Conservation (phyloP, 2,329 filamentous ascomycete species). For the Cytospora piceicola region DNA sequence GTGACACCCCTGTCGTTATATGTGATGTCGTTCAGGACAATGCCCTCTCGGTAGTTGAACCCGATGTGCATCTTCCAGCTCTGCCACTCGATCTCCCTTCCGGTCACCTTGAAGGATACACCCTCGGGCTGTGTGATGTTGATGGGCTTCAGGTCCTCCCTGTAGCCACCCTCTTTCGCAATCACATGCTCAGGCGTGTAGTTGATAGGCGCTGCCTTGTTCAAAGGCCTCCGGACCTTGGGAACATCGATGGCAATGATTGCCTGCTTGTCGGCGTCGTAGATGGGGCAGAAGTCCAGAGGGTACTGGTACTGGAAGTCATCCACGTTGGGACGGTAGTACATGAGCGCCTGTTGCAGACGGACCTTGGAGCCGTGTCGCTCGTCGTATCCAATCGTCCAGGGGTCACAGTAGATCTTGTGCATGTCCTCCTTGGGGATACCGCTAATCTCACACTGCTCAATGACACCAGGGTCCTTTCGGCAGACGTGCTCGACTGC, state of each 20-base stretch:
- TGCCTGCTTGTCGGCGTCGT: constrained; percentile 75
- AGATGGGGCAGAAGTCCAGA: constrained; percentile 93
- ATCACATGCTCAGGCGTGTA: constrained; percentile 73
- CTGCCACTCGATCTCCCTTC: constrained; percentile 80
- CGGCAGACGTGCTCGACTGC: constrained; percentile 76
- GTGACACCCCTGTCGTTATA: constrained; percentile 82
- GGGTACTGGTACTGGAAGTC: constrained; percentile 91
- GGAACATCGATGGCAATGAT: constrained; percentile 87
- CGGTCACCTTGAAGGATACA: constrained; percentile 80
- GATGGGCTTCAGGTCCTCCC: constrained; percentile 78
- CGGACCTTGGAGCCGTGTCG: constrained; percentile 78
- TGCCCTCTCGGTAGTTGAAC: constrained; percentile 93
- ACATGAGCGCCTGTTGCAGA: constrained; percentile 93
- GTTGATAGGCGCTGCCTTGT: constrained; percentile 72
- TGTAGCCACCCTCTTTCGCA: constrained; percentile 73
- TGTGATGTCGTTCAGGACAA: constrained; percentile 87
- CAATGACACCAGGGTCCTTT: constrained; percentile 82
- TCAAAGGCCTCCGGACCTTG: constrained; percentile 74
- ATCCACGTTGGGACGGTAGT: constrained; percentile 84
- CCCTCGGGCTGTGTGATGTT: constrained; percentile 78
- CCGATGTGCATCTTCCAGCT: constrained; percentile 93
- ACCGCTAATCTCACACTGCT: constrained; percentile 83
- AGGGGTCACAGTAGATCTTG: constrained; percentile 95
- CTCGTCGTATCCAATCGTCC: constrained; percentile 95
- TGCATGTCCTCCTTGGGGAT: constrained; percentile 84